Evolutionary conservation across 2,329 filamentous ascomycete genomes (phyloP).

Genomic region (Hirsutella minnesotensis): DNA sequence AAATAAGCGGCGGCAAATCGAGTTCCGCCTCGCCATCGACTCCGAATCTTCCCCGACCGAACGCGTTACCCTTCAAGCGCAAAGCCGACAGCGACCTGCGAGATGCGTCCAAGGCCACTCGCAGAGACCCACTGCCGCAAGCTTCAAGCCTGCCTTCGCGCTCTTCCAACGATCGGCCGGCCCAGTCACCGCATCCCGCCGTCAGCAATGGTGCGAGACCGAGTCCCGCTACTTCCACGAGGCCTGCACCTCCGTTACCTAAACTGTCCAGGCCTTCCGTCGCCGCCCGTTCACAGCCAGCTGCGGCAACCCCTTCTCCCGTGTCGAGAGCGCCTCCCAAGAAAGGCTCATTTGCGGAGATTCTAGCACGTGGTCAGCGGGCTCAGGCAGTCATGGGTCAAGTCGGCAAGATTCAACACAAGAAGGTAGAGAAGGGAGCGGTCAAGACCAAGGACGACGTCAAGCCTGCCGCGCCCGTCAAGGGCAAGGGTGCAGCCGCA

Average conservation of each 20-base stretch:
- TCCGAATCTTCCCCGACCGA: conserved; percentile 15
- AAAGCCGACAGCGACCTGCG: conserved; percentile 43
- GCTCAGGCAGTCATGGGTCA: conserved; percentile 49
- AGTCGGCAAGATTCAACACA: conserved; percentile 64
- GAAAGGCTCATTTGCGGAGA: conserved; percentile 63
- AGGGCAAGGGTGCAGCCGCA: conserved; percentile 12
- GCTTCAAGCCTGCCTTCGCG: conserved; percentile 3
- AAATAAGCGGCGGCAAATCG: conserved; percentile 45
- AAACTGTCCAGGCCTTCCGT: conserved; percentile 9
- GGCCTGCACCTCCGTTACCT: conserved; percentile 12
- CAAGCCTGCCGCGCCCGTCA: conserved; percentile 17
- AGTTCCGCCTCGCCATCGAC: conserved; percentile 21
- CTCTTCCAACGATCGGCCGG: neutral
- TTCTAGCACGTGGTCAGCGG: conserved; percentile 59
- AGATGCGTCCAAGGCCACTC: conserved; percentile 29
- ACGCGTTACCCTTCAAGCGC: conserved; percentile 32
- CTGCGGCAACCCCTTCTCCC: conserved; percentile 25
- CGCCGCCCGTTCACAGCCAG: conserved; percentile 12
- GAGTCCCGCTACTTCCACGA: conserved; percentile 11
- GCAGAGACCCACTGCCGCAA: conserved; percentile 11
- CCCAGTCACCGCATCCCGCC: conserved; percentile 1
- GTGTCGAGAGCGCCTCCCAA: conserved; percentile 41
- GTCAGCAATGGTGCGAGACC: conserved; percentile 3
- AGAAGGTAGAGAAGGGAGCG: conserved; percentile 53
- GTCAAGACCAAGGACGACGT: conserved; percentile 38